phyloP scores from a whole-genome alignment of 805 yeast genomes.

The Zygotorulaspora danielsina region DNA sequence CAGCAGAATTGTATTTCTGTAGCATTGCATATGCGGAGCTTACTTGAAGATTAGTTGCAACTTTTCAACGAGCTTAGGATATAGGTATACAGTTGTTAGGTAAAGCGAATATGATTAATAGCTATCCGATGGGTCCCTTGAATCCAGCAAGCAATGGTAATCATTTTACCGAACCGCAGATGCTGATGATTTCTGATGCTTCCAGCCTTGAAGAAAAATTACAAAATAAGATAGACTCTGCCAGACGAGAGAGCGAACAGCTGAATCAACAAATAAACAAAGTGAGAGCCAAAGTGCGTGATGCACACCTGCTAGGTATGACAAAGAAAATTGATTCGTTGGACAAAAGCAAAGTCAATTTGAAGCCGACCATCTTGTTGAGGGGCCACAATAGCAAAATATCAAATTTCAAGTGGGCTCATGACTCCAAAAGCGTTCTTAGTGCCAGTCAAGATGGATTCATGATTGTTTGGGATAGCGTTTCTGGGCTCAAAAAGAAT shows the following conservation, averaged over 20 bases:
- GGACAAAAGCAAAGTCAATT: conserved; percentile 26
- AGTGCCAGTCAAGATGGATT: conserved; percentile 86
- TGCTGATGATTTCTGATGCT: conserved; percentile 7
- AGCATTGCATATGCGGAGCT: too few species aligned
- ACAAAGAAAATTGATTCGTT: conserved; percentile 28
- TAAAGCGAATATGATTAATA: background rate
- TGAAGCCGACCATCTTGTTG: conserved; percentile 38
- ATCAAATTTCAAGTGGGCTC: conserved; percentile 63
- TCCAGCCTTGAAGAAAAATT: conserved; percentile 24
- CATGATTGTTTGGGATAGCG: conserved; percentile 77
- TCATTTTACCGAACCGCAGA: conserved; percentile 6
- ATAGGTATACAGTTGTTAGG: background rate
- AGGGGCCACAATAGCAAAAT: conserved; percentile 68
- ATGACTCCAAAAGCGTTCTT: conserved; percentile 54
- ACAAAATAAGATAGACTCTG: conserved; percentile 32
- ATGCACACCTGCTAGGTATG: conserved; percentile 43
- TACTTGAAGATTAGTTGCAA: too few species aligned
- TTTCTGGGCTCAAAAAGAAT: conserved; percentile 62
- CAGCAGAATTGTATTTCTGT: too few species aligned
- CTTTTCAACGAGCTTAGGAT: background rate
- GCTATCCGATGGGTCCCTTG: conserved; percentile 2
- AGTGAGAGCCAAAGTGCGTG: conserved; percentile 41
- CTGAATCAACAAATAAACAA: conserved; percentile 49
- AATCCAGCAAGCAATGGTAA: background rate
- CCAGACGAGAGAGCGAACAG: conserved; percentile 44